Evolutionary conservation across 1,284 basidiomycete species (phyloP), one percentile per base, ranked within the genome.

Genomic region (Rhodotorula sp.): DNA sequence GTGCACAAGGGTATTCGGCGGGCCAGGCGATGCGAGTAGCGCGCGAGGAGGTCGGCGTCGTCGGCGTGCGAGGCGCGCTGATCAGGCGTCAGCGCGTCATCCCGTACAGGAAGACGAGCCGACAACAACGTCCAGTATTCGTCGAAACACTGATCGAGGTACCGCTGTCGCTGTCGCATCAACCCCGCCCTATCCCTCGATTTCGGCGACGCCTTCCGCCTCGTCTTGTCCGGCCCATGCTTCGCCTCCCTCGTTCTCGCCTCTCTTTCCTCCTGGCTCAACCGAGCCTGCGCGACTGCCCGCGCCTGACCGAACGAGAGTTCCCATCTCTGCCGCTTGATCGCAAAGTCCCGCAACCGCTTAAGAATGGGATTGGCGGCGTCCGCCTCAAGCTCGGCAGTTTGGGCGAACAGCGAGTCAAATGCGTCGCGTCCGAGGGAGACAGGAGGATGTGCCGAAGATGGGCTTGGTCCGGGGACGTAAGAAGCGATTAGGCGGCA

Each of bases 71-170:
- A 10, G 27, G 19, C 59, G 9, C 22, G 11, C 9, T 10, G 19
- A 0, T 34, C 34, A 44, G 39, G 39, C 39, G 39, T 44, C 4
- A 44, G 13, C 1, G 30, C 27, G 24, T 44, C 51, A 9, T 27
- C 19, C 8, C 30, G 19, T 2, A 29, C 44, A 22, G 6, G 32
- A 4, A 56, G 22, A 13, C 39, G 24, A 32, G 53, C 48, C 47
- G 32, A 36, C 24, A 61, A 46, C 49, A 57, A 44, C 1, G 34
- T 44, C 47, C 54, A 5, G 36, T 64, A 64, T 30, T 68, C 69
- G 22, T 64, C 66, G 20, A 54, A 52, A 15, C 66, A 57, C 19
- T 52, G 49, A n/a, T 67, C 66, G n/a, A 68, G 44, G n/a, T 68
- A 49, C 36, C 32, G 36, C 59, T 54, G 34, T 9, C 61, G 47